These are phyloP conservation scores for Lasiodiplodia theobromae DNA, from an alignment of 2,329 filamentous ascomycete species.

Conservation along the genomic window DNA sequence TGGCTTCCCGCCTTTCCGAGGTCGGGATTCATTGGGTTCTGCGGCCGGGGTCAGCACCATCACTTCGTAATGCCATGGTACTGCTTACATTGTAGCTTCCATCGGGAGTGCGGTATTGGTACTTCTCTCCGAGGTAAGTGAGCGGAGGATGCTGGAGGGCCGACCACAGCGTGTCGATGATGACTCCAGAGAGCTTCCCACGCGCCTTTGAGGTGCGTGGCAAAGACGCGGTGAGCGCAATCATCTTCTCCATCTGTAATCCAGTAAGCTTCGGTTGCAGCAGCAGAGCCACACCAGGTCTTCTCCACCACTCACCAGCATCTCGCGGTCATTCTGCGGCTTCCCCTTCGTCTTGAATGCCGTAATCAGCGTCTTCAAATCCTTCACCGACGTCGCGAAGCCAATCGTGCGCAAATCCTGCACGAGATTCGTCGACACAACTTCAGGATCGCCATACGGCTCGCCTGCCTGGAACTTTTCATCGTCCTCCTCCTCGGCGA, in stretches of 20 bases:
- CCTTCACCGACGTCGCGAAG: not conserved
- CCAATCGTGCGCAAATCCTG: constrained; percentile 12
- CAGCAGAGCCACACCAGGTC: not conserved
- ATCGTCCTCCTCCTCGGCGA: not conserved
- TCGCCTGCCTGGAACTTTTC: constrained; percentile 23
- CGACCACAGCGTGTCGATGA: constrained; percentile 17
- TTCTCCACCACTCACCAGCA: not conserved
- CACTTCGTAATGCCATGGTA: constrained; percentile 53
- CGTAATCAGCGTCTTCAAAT: constrained; percentile 18
- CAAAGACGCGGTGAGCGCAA: constrained; percentile 15
- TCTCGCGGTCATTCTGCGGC: constrained; percentile 15
- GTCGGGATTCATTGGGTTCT: constrained; percentile 57
- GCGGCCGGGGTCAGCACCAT: constrained; percentile 57
- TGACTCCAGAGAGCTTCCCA: constrained; percentile 12
- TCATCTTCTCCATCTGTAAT: constrained; percentile 24
- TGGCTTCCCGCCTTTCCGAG: constrained; percentile 61
- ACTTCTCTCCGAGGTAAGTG: constrained; percentile 60
- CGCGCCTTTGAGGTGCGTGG: constrained; percentile 4
- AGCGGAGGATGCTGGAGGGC: constrained; percentile 20
- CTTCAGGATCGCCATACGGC: constrained; percentile 11
- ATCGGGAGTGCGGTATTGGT: constrained; percentile 72
- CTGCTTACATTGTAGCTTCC: constrained; percentile 72
- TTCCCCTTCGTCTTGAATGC: constrained; percentile 9
- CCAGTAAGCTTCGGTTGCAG: not conserved
- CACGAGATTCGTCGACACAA: constrained; percentile 1